Conservation (phyloP, 331 rosid species). For the Quercus tomentella region DNA sequence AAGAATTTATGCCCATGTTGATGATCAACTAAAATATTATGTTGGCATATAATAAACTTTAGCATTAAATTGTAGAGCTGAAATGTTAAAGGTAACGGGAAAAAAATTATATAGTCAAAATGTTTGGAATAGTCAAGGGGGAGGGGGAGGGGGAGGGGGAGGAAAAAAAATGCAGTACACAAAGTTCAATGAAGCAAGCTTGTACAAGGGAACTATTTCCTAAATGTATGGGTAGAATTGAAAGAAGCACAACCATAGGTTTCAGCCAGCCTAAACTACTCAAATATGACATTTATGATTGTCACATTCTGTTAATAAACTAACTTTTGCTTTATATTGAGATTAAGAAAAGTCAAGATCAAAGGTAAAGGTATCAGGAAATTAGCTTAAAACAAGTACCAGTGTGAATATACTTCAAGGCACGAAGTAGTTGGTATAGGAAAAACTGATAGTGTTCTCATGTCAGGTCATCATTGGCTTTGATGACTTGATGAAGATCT, state of each 20-base stretch:
- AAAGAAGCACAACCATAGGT: background rate
- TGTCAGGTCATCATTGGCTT: conserved; percentile 83
- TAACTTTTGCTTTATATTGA: background rate
- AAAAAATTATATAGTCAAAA: no score
- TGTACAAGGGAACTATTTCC: background rate
- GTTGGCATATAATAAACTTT: no score
- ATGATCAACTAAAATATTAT: no score
- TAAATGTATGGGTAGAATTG: background rate
- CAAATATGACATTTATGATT: background rate
- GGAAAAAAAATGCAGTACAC: background rate
- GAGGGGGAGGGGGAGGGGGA: background rate
- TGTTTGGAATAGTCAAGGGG: no score
- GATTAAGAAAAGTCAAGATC: background rate
- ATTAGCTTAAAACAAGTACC: conserved; percentile 38
- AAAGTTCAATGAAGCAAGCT: background rate
- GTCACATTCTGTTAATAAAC: background rate
- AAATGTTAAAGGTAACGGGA: no score
- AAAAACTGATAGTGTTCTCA: conserved; percentile 92
- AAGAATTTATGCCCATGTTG: no score
- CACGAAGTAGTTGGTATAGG: conserved; percentile 93
- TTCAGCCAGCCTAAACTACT: background rate
- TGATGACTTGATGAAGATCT: conserved; percentile 97
- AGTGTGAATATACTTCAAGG: conserved; percentile 85
- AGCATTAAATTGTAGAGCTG: no score
- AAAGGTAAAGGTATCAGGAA: background rate